Conservation (phyloP, 2,329 filamentous ascomycete genomes). For the Fusarium sp. region DNA sequence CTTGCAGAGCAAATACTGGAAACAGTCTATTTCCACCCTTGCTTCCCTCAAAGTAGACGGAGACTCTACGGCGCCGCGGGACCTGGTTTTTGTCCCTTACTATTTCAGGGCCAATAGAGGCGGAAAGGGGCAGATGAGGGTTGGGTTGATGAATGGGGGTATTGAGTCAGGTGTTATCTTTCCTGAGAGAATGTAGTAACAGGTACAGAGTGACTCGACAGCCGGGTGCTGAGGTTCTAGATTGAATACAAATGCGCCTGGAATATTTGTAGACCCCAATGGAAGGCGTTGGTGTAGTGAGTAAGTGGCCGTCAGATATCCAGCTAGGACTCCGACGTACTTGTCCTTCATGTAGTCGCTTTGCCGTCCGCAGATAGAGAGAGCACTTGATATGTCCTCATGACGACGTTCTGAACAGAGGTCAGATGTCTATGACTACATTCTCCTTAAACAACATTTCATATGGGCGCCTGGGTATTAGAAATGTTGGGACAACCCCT, state of each 20-base stretch:
- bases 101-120: constrained; percentile 25
- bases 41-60: not conserved
- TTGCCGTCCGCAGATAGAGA: not conserved
- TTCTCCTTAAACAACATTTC: not conserved
- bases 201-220: not conserved
- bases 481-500: not conserved
- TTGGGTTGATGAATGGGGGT: constrained; percentile 27
- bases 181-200: constrained; percentile 8
- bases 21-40: constrained; percentile 5
- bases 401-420: not conserved
- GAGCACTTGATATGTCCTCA: not conserved
- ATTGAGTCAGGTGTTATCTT: constrained; percentile 12
- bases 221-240: not conserved
- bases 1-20: constrained; percentile 18
- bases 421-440: not conserved
- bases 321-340: not conserved
- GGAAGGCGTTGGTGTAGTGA: not conserved
- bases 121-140: constrained; percentile 33
- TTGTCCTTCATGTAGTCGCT: not conserved
- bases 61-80: not conserved
- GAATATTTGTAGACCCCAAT: not conserved
- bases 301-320: not conserved
- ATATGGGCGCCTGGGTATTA: not conserved
- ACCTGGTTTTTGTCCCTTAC: constrained; percentile 19
- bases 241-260: not conserved